A percentile compares a stretch with the other conserved stretches of the same genome.
Conservation (phyloP, 768 basidiomycete species). For the Naganishia vaughanmartiniae region DNA sequence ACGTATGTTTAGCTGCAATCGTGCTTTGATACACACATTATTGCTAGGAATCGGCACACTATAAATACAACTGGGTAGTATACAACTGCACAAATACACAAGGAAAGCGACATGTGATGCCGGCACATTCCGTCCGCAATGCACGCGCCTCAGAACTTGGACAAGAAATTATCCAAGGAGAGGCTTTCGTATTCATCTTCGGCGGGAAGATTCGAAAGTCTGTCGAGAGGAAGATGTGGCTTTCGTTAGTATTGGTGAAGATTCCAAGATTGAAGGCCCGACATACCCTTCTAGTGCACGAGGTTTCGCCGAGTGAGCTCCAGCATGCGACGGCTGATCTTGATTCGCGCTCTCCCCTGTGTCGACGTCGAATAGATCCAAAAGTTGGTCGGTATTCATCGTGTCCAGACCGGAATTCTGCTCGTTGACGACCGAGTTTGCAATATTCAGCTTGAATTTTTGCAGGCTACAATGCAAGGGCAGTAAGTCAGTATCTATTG, state of each 20-base stretch:
- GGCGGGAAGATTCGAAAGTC: constrained; percentile 79
- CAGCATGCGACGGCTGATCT: constrained; percentile 37
- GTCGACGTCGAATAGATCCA: constrained; percentile 73
- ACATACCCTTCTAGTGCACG: constrained; percentile 71
- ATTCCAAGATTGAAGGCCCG: neutral
- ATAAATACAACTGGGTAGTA: too few relatives aligned
- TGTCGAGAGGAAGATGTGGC: constrained; percentile 4
- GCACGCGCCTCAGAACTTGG: constrained; percentile 38
- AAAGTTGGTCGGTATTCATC: constrained; percentile 95
- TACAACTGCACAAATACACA: neutral
- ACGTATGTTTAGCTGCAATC: too few relatives aligned
- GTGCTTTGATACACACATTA: too few relatives aligned
- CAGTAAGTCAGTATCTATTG: neutral
- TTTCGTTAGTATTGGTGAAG: neutral
- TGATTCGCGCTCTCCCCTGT: constrained; percentile 46
- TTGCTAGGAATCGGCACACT: too few relatives aligned
- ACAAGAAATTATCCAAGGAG: constrained; percentile 82
- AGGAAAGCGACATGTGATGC: too few relatives aligned
- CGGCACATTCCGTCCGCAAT: neutral
- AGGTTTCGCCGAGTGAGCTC: constrained; percentile 68
- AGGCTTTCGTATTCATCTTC: constrained; percentile 90
- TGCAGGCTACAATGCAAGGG: constrained; percentile 65
- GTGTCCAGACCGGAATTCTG: constrained; percentile 89
- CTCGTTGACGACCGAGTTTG: constrained; percentile 92
- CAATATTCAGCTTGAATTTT: constrained; percentile 98